Evolutionary conservation across 2,329 filamentous ascomycete genomes (phyloP).

Genomic region (Venturia carpophila): DNA sequence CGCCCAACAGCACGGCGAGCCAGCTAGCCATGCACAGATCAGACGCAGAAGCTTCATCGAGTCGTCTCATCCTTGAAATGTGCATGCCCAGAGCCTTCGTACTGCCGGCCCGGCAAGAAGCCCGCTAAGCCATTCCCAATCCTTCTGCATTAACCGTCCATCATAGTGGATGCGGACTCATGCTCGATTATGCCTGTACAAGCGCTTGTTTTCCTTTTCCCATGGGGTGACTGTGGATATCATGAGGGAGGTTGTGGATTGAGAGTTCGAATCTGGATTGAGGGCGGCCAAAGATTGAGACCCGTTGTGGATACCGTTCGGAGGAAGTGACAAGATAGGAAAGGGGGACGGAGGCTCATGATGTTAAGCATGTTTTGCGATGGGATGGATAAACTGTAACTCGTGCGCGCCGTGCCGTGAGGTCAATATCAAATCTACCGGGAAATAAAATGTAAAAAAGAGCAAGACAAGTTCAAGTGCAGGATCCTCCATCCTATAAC

Average conservation of each 20-base stretch:
- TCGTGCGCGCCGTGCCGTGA: background rate
- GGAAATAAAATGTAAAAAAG: background rate
- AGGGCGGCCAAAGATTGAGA: background rate
- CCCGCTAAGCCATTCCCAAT: background rate
- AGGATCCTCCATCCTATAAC: background rate
- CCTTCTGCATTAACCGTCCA: background rate
- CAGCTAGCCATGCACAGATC: background rate
- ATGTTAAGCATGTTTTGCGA: background rate
- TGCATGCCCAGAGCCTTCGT: background rate
- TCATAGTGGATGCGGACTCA: background rate
- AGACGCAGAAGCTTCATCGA: background rate
- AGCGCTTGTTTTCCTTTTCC: background rate
- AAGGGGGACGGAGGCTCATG: background rate
- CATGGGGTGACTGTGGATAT: conserved; percentile 1
- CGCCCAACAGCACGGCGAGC: background rate
- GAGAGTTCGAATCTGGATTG: background rate
- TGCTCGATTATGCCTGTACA: background rate
- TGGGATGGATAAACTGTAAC: background rate
- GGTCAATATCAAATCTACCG: background rate
- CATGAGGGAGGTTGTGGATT: background rate
- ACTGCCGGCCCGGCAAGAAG: background rate
- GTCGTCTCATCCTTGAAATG: background rate
- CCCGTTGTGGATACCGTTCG: background rate
- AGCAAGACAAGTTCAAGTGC: background rate
- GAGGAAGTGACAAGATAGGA: background rate